Percentiles rank a stretch among this genome's conserved stretches.
These are phyloP conservation scores for Globisporangium solare DNA, from an alignment of 352 stramenopile genomes.

Conservation along the genomic window DNA sequence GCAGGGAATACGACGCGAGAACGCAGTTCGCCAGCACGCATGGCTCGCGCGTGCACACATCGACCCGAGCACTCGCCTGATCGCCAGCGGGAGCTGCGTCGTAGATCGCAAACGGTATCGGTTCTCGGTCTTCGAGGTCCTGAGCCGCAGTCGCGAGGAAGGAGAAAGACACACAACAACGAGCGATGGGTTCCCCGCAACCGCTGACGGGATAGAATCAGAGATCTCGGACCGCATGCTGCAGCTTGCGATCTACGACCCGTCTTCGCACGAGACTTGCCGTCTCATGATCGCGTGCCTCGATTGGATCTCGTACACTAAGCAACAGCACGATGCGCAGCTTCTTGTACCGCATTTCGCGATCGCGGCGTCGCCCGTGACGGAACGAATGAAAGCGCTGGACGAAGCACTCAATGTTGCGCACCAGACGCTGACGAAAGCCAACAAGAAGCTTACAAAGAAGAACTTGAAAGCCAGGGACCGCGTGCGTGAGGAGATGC, in stretches of 20 bases:
- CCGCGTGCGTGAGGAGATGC: constrained; percentile 16
- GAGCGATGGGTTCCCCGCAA: neutral
- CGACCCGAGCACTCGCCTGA: constrained; percentile 3
- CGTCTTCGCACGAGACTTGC: constrained; percentile 3
- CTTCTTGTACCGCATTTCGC: constrained; percentile 31
- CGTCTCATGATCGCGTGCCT: constrained; percentile 26
- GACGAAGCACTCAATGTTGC: constrained; percentile 6
- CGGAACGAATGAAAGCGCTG: constrained; percentile 11
- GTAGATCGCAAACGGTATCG: constrained; percentile 20
- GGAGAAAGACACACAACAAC: neutral
- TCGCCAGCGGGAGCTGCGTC: constrained; percentile 22
- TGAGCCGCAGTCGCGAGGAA: neutral
- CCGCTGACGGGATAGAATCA: neutral
- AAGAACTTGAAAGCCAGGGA: constrained; percentile 29
- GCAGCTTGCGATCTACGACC: constrained; percentile 39
- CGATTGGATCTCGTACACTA: constrained; percentile 40
- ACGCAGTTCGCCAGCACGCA: constrained; percentile 15
- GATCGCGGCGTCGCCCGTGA: constrained; percentile 14
- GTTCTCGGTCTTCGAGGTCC: constrained; percentile 26
- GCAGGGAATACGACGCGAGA: neutral
- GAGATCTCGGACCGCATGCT: constrained; percentile 14
- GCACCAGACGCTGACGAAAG: constrained; percentile 1
- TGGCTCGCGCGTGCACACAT: constrained; percentile 30
- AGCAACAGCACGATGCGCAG: constrained; percentile 32
- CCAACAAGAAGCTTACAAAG: constrained; percentile 17